Base-by-base conservation (phyloP, 2,329 filamentous ascomycete species). In the Colletotrichum coccodes region DNA sequence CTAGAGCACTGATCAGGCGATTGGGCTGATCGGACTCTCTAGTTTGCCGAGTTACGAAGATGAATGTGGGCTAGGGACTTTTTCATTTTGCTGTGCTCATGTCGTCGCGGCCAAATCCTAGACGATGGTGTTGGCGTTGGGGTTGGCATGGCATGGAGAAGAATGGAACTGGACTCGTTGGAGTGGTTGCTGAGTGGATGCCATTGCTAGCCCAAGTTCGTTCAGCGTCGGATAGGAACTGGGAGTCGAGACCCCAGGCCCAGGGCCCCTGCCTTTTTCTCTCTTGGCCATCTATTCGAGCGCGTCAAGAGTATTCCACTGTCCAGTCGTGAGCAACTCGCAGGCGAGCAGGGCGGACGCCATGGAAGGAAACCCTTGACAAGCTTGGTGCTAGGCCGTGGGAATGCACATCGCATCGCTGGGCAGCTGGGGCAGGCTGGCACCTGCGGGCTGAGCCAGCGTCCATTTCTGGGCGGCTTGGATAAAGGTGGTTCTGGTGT, bases 41-140 rank as follows among this genome's bases (percentile, higher is more conserved):
- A 42, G 66, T 68, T 65, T 65, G 56, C 61, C 54, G 65, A 65
- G 49, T 65, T 68, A 63, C 65, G 65, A 68, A 68, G 65, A 46
- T 49, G 28, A 65, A 60, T 30, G 61, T 65, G 65, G 54, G 40
- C 47, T 58, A 26, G 38, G 40, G 28, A 9, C 28, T 34, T 60
- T 49, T 50, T 42, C 57, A 34, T 34, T 47, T 62, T 54, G 40
- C 50, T 58, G 58, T 53, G 52, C 50, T 57, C 44, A 57, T 18
- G 40, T 36, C 44, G 57, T 52, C 38, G 40, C 8, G 58, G 46
- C 47, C 32, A 42, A 50, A 32, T 30, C 32, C 42, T 21, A 34
- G 58, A 18, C 42, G 42, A 50, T 40, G 28, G 50, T 28, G 50
- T 53, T 30, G 40, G 42, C 38, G 40, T 49, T 68, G 60, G 46